Conservation (phyloP, 768 basidiomycete species). For the Atractiella rhizophila region DNA sequence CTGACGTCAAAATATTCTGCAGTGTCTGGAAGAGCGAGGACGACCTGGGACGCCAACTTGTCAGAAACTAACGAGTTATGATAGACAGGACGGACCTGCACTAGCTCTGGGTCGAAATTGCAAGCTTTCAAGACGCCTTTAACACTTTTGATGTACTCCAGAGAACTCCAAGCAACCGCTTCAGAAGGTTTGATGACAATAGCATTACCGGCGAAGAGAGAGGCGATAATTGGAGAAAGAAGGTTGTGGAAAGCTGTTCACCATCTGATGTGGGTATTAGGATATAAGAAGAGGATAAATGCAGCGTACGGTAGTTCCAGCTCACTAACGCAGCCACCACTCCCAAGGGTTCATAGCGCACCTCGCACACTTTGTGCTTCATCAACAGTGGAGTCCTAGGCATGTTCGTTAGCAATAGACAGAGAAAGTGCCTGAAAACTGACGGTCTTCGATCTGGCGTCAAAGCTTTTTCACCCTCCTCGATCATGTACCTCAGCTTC, state of each 20-base stretch:
- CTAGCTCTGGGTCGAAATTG: conserved; percentile 56
- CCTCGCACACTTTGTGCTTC: conserved; percentile 23
- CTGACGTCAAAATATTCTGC: conserved; percentile 52
- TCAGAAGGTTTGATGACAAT: conserved; percentile 80
- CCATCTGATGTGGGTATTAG: background rate
- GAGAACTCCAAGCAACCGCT: conserved; percentile 66
- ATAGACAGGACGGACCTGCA: too few species aligned
- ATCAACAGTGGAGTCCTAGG: conserved; percentile 31
- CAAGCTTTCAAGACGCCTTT: conserved; percentile 48
- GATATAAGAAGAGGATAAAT: background rate
- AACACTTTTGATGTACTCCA: conserved; percentile 46
- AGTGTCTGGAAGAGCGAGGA: conserved; percentile 68
- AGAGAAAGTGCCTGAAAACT: conserved; percentile 37
- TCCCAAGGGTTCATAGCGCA: conserved; percentile 61
- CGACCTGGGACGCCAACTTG: too few species aligned
- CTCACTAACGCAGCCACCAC: conserved; percentile 80
- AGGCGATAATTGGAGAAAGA: conserved; percentile 75
- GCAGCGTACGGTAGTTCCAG: conserved; percentile 30
- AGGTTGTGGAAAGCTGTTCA: conserved; percentile 67
- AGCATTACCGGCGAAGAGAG: conserved; percentile 70
- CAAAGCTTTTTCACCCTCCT: conserved; percentile 54
- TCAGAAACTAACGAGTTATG: too few species aligned
- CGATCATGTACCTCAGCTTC: conserved; percentile 76
- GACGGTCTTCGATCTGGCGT: conserved; percentile 40
- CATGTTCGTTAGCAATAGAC: conserved; percentile 32